Conservation (phyloP, 768 basidiomycete species). For the Rhizopogon vinicolor region DNA sequence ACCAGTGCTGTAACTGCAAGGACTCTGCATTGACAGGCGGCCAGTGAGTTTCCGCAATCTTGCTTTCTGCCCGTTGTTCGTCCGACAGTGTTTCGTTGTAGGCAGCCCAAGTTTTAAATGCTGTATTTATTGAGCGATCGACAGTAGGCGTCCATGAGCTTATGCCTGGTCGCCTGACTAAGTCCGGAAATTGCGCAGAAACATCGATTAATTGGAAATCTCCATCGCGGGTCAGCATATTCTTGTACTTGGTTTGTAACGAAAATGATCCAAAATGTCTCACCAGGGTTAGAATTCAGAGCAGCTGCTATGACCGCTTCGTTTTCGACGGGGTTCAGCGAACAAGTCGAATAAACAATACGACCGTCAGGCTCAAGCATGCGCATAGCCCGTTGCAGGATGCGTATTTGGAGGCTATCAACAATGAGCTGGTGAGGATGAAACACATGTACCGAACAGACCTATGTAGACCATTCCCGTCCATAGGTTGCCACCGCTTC, state of each 20-base stretch:
- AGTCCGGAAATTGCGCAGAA: conserved; percentile 61
- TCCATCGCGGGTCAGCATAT: conserved; percentile 15
- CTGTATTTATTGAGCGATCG: conserved; percentile 44
- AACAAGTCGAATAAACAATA: conserved; percentile 97
- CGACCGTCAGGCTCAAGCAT: conserved; percentile 78
- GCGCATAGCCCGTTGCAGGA: conserved; percentile 89
- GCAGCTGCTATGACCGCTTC: conserved; percentile 93
- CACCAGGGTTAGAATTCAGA: conserved; percentile 66
- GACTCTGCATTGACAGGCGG: conserved; percentile 62
- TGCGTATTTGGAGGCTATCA: conserved; percentile 82
- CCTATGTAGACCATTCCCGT: conserved; percentile 90
- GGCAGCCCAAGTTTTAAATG: conserved; percentile 56
- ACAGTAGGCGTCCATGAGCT: conserved; percentile 74
- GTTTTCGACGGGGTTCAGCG: conserved; percentile 94
- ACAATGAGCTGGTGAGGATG: conserved; percentile 5
- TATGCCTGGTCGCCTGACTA: conserved; percentile 74
- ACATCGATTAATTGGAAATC: conserved; percentile 81
- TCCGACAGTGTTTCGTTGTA: conserved; percentile 49
- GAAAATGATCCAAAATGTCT: conserved; percentile 8
- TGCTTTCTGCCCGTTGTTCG: conserved; percentile 45
- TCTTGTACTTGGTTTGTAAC: not conserved
- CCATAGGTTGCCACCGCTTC: conserved; percentile 85
- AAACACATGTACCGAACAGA: conserved; percentile 29
- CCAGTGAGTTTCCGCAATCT: conserved; percentile 74
- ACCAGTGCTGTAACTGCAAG: conserved; percentile 74